A percentile compares a stretch with the other conserved stretches of the same genome.
These are phyloP conservation scores for Capsella rubella DNA, from an alignment of 441 rosid genomes.

Conservation along the genomic window DNA sequence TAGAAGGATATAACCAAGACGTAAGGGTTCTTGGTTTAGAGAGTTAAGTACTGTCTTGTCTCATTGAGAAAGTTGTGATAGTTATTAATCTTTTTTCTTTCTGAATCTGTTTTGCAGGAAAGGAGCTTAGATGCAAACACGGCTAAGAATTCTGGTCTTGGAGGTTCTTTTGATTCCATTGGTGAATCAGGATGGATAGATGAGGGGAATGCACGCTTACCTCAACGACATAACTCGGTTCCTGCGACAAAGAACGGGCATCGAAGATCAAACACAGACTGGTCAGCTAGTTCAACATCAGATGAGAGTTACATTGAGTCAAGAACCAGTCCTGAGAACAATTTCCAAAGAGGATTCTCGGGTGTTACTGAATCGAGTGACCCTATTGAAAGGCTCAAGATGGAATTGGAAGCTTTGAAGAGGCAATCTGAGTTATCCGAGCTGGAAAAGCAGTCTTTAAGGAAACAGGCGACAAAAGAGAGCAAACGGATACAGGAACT, in stretches of 20 bases:
- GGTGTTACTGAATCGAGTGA: constrained; percentile 44
- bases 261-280: constrained; percentile 72
- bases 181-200: constrained; percentile 48
- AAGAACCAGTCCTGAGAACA: constrained; percentile 53
- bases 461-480: constrained; percentile 62
- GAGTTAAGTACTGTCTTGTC: constrained; percentile 18
- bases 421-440: constrained; percentile 68
- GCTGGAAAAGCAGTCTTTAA: constrained; percentile 66
- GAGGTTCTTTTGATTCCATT: constrained; percentile 47
- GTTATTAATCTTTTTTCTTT: constrained; percentile 4
- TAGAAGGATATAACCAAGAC: constrained; percentile 51
- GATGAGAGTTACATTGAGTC: constrained; percentile 69
- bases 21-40: constrained; percentile 59
- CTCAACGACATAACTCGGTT: constrained; percentile 59
- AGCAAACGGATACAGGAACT: constrained; percentile 57
- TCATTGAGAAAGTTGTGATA: constrained; percentile 10
- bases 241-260: constrained; percentile 54
- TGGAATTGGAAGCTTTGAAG: constrained; percentile 53
- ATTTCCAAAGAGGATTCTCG: constrained; percentile 51
- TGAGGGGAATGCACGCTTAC: constrained; percentile 44
- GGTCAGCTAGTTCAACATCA: constrained; percentile 84
- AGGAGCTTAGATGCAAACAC: constrained; percentile 42
- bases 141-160: constrained; percentile 43
- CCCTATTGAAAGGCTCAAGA: constrained; percentile 54
- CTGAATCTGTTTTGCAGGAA: constrained; percentile 47